Conservation (phyloP, 345 rosid genomes). For the Gossypium raimondii region DNA sequence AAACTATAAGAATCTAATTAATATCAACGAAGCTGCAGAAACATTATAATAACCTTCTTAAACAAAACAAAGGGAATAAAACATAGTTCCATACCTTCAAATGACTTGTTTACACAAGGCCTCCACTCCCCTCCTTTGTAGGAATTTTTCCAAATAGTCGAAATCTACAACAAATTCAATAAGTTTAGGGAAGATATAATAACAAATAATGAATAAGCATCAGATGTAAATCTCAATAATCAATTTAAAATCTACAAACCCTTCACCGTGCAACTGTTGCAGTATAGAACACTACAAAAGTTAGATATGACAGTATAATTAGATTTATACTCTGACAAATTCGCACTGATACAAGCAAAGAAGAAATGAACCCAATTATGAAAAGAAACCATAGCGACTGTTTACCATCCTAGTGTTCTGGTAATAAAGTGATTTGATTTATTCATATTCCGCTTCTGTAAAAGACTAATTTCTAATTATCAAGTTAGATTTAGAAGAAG, state of each 20-base stretch:
- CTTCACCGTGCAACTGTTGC: background rate
- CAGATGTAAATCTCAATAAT: background rate
- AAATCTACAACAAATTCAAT: conserved; percentile 45
- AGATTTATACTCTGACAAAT: background rate
- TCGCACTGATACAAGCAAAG: background rate
- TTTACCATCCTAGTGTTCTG: background rate
- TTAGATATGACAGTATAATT: background rate
- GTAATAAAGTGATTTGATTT: background rate
- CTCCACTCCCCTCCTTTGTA: conserved; percentile 78
- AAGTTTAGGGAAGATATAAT: conserved; percentile 9
- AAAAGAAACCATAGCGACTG: background rate
- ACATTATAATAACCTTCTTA: background rate
- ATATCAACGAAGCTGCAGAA: background rate
- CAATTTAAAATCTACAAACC: background rate
- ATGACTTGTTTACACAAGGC: conserved; percentile 65
- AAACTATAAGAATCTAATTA: background rate
- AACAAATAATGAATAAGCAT: background rate
- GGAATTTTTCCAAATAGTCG: conserved; percentile 85
- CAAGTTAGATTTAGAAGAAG: background rate
- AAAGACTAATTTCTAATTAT: background rate
- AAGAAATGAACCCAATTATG: background rate
- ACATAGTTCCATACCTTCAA: conserved; percentile 52
- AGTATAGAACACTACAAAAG: background rate
- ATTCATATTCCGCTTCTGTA: background rate
- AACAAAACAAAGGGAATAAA: background rate